Conservation (phyloP, 2,329 filamentous ascomycete species). For the Keithomyces neogunnii region DNA sequence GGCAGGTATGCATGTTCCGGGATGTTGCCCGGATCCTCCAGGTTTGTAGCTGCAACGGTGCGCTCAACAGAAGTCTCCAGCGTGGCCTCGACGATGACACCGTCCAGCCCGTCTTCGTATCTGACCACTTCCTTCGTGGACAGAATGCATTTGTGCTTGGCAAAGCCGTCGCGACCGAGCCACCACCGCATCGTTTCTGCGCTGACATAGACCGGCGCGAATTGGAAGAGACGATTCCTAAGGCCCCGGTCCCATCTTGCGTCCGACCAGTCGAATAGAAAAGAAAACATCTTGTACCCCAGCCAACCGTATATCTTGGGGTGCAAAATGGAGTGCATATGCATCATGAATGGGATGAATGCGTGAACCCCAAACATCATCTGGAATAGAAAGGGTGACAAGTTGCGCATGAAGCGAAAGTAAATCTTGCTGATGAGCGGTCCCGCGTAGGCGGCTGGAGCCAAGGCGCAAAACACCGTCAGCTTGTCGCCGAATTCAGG, state of each 20-base stretch:
- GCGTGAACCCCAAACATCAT: slow-evolving; percentile 84
- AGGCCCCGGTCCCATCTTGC: slow-evolving; percentile 74
- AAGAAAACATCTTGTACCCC: slow-evolving; percentile 83
- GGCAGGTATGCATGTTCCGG: slow-evolving; percentile 15
- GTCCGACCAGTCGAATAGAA: slow-evolving; percentile 84
- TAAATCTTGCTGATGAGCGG: slow-evolving; percentile 79
- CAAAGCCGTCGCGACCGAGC: slow-evolving; percentile 80
- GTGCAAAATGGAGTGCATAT: slow-evolving; percentile 61
- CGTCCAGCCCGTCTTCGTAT: slow-evolving; percentile 54
- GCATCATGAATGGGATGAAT: slow-evolving; percentile 92
- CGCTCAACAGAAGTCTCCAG: neutral
- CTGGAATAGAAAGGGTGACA: slow-evolving; percentile 68
- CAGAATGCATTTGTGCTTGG: slow-evolving; percentile 73
- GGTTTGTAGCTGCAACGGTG: neutral
- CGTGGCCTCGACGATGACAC: slow-evolving; percentile 17
- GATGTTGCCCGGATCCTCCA: neutral
- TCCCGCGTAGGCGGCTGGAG: slow-evolving; percentile 84
- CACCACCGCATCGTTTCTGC: slow-evolving; percentile 93
- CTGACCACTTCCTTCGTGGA: slow-evolving; percentile 63
- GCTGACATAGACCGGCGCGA: slow-evolving; percentile 82
- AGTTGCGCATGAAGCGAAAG: slow-evolving; percentile 82
- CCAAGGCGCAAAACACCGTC: slow-evolving; percentile 83
- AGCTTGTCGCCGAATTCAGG: slow-evolving; percentile 76
- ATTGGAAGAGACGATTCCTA: slow-evolving; percentile 79
- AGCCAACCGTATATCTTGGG: slow-evolving; percentile 66